A percentile compares a stretch with the other conserved stretches of the same genome.
phyloP scores from a whole-genome alignment of 2,329 filamentous ascomycete species.

The Cercospora zeina region DNA sequence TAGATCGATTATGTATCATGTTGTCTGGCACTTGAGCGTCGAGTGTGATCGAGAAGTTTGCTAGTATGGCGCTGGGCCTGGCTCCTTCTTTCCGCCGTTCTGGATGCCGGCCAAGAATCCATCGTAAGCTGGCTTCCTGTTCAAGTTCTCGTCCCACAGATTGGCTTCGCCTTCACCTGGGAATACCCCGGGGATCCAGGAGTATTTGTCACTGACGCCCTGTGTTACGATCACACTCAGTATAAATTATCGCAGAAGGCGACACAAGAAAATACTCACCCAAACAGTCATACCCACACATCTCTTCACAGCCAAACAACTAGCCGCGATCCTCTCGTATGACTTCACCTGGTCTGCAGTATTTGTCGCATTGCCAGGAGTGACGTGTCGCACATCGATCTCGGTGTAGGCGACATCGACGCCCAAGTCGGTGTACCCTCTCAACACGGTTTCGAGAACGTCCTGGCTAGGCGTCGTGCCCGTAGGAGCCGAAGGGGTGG shows the following conservation, averaged over 20 bases:
- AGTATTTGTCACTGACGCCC: conserved; percentile 46
- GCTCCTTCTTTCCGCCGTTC: not conserved
- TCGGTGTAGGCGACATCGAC: conserved; percentile 64
- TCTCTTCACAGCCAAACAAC: conserved; percentile 42
- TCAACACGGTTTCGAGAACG: conserved; percentile 48
- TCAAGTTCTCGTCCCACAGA: conserved; percentile 51
- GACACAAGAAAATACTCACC: conserved; percentile 23
- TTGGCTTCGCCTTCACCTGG: conserved; percentile 42
- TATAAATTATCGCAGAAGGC: not conserved
- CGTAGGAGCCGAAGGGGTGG: conserved; percentile 28
- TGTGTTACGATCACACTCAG: not conserved
- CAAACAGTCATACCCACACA: conserved; percentile 55
- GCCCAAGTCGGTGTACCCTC: conserved; percentile 53
- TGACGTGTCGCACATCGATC: conserved; percentile 57
- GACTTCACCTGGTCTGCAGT: conserved; percentile 52
- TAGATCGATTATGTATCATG: too few relatives aligned
- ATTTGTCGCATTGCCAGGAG: conserved; percentile 33
- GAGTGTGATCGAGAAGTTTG: too few relatives aligned
- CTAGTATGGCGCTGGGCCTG: too few relatives aligned
- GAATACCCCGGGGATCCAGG: conserved; percentile 45
- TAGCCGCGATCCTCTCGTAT: conserved; percentile 38
- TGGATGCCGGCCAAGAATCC: conserved; percentile 16
- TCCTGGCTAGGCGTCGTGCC: conserved; percentile 25
- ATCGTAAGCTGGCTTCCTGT: conserved; percentile 50
- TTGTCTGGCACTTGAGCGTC: too few relatives aligned